Percentiles rank a stretch among this genome's conserved stretches.
phyloP scores from a whole-genome alignment of 169 alveolate genomes.

The Babesia bovis region DNA sequence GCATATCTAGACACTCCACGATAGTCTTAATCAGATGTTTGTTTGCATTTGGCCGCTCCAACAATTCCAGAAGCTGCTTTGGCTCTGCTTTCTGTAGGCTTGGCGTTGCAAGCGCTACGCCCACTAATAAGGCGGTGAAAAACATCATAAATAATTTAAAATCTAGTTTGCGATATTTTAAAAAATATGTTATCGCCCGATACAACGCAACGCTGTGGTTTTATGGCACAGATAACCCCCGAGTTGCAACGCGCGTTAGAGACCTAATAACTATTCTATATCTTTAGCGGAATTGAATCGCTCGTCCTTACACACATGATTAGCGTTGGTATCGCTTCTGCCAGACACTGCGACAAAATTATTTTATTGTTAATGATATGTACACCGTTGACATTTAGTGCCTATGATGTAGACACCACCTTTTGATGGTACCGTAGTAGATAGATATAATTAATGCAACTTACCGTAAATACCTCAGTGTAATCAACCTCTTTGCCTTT shows the following conservation, averaged over 20 bases:
- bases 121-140: neutral
- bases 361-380: neutral
- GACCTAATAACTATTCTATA: neutral
- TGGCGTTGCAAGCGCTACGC: neutral
- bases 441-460: neutral
- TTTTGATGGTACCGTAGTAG: neutral
- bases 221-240: too few relatives aligned
- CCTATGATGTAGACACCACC: neutral
- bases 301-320: conserved; percentile 30
- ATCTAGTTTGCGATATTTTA: neutral
- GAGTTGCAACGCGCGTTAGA: too few relatives aligned
- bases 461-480: conserved; percentile 1
- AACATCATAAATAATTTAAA: neutral
- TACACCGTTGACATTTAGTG: neutral
- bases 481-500: neutral
- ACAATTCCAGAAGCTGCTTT: conserved; percentile 22
- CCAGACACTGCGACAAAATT: conserved; percentile 48
- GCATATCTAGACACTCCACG: conserved; percentile 43
- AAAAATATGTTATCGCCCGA: neutral
- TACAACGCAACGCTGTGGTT: too few relatives aligned
- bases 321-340: conserved; percentile 21
- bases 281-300: conserved; percentile 27
- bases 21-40: conserved; percentile 28
- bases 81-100: conserved; percentile 5
- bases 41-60: conserved; percentile 39